These are phyloP conservation scores for Paragyromitra xinjiangensis DNA, from an alignment of 495 filamentous ascomycete species.

Conservation along the genomic window DNA sequence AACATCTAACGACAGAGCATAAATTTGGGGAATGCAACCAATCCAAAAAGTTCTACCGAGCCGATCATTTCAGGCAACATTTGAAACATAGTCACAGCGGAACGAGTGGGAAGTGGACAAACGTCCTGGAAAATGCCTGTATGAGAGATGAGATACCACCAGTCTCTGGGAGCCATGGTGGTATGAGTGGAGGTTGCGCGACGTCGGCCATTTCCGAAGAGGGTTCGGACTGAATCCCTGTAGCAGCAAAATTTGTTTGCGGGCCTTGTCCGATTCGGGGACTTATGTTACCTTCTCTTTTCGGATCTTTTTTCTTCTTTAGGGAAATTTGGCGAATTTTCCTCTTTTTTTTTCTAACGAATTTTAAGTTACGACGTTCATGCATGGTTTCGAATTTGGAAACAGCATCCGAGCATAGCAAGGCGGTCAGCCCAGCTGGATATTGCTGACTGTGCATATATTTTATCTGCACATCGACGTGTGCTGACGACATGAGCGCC, in stretches of 20 bases:
- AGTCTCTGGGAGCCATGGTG: slow-evolving; percentile 39
- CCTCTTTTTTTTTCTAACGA: slow-evolving; percentile 30
- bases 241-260: slow-evolving; percentile 19
- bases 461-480: slow-evolving; percentile 45
- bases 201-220: slow-evolving; percentile 52
- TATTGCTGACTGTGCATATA: slow-evolving; percentile 51
- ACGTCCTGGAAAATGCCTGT: slow-evolving; percentile 94
- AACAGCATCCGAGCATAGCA: slow-evolving; percentile 35
- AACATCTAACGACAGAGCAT: slow-evolving; percentile 87
- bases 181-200: slow-evolving; percentile 43
- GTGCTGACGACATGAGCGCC: slow-evolving; percentile 46
- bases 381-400: slow-evolving; percentile 45
- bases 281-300: slow-evolving; percentile 32
- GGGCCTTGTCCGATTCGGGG: slow-evolving; percentile 31
- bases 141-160: slow-evolving; percentile 82
- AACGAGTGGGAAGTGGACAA: slow-evolving; percentile 98
- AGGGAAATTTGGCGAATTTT: slow-evolving; percentile 35
- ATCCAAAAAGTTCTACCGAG: slow-evolving; percentile 96
- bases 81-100: slow-evolving; percentile 97
- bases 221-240: slow-evolving; percentile 44
- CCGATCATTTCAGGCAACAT: slow-evolving; percentile 98
- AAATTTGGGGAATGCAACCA: slow-evolving; percentile 99
- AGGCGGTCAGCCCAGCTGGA: slow-evolving; percentile 25
- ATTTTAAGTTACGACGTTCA: slow-evolving; percentile 24
- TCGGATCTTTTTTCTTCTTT: slow-evolving; percentile 34